Conservation (phyloP, 1,284 basidiomycete genomes). For the Ustilago tritici region DNA sequence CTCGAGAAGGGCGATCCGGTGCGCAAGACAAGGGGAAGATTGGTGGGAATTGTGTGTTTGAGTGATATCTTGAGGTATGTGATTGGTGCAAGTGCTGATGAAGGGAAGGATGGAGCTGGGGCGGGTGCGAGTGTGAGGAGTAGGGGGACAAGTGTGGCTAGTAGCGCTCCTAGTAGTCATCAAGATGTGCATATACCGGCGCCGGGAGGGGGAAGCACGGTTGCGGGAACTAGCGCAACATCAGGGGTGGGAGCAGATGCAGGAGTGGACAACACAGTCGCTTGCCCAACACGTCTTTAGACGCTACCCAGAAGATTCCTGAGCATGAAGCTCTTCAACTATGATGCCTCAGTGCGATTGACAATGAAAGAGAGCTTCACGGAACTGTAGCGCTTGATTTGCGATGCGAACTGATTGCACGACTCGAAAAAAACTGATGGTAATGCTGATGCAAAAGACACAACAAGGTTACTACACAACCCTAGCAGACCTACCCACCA, state of each 20-base stretch:
- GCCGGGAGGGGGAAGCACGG: neutral
- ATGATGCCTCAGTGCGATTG: neutral
- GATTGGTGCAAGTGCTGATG: constrained; percentile 45
- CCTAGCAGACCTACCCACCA: neutral
- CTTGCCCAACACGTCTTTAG: constrained; percentile 11
- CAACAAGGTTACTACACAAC: neutral
- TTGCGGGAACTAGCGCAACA: too few species aligned
- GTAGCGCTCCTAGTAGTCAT: constrained; percentile 9
- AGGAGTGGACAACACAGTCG: neutral
- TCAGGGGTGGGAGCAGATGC: neutral
- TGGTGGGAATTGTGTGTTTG: constrained; percentile 67
- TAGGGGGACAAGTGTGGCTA: constrained; percentile 23
- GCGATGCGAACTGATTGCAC: neutral
- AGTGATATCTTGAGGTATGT: constrained; percentile 65
- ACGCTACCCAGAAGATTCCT: constrained; percentile 39
- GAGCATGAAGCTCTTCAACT: constrained; percentile 29
- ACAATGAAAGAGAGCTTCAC: neutral
- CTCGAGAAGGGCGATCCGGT: constrained; percentile 54
- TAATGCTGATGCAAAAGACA: neutral
- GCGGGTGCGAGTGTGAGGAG: constrained; percentile 11
- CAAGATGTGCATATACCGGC: neutral
- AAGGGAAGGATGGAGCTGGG: neutral
- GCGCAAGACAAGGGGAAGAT: constrained; percentile 35
- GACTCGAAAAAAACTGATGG: neutral
- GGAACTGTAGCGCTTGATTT: neutral